Evolutionary conservation across 495 filamentous ascomycete genomes (phyloP), one percentile per base, ranked within the genome.

Genomic region (Aspergillus taichungensis): DNA sequence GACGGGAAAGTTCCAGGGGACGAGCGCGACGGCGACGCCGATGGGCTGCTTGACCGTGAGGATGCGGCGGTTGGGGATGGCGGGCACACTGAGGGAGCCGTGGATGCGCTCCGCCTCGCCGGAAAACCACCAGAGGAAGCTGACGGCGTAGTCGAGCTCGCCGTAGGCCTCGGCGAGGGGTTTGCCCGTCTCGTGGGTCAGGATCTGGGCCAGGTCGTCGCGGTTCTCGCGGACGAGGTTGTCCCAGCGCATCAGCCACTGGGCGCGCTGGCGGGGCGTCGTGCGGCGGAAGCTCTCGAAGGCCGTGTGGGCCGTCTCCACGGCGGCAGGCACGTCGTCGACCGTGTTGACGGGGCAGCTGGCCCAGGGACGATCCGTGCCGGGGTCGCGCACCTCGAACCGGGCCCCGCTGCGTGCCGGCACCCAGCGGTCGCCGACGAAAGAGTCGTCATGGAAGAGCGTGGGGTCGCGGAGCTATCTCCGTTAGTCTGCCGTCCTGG

Each of bases 41-140:
- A 83, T 73, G 0, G 79, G 77, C 62, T 87, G 83, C 65, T 85
- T 85, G 46, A 86, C 68, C 0, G 80, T 85, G 43, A 88, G 76
- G 30, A 83, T 63, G 5, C 84, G 69, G n/a, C 83, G 68, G 24
- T 77, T 75, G 0, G 81, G 76, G 0, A 73, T 62, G 0, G 79
- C 59, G 7, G 82, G 69, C 4, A 68, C 63, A 14, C 74, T 72
- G 0, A 83, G 68, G 0, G 72, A 72, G 24, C 84, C 83, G 5
- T 78, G 75, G 9, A 87, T 72, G 13, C 84, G 69, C 67, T 88
- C 84, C 2, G 83, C 82, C 54, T 88, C 83, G 6, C 77, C 79
- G 0, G 75, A 63, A 55, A 83, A 83, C 78, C 78, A 82, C 70
- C 77, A 78, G 8, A 74, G 72, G 56, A 83, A 83, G 5, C 74